phyloP scores from a whole-genome alignment of 2,329 filamentous ascomycete species.

The Aspergillus chevalieri region DNA sequence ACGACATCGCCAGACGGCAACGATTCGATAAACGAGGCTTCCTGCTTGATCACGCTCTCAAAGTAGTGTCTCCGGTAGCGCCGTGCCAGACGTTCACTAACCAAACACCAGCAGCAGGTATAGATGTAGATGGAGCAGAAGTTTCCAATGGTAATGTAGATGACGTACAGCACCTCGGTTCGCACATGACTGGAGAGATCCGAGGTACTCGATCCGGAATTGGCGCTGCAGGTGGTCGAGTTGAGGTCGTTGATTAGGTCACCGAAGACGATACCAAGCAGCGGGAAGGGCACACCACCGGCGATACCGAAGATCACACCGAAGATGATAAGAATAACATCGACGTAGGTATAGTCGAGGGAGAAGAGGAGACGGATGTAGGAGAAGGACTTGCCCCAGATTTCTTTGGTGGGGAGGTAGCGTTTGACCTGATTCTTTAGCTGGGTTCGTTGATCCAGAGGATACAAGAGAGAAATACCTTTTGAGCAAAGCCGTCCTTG shows the following conservation, averaged over 20 bases:
- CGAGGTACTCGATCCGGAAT: slow-evolving; percentile 4
- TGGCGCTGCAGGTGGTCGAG: slow-evolving; percentile 18
- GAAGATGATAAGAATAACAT: slow-evolving; percentile 21
- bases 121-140: slow-evolving; percentile 61
- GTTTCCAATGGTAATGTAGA: slow-evolving; percentile 59
- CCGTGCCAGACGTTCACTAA: slow-evolving; percentile 58
- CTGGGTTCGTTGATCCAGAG: neutral
- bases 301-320: slow-evolving; percentile 29
- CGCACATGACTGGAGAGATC: slow-evolving; percentile 14
- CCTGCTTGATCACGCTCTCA: slow-evolving; percentile 52
- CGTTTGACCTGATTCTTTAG: slow-evolving; percentile 6
- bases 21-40: slow-evolving; percentile 59
- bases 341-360: slow-evolving; percentile 21
- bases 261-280: slow-evolving; percentile 36
- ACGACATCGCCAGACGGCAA: slow-evolving; percentile 57
- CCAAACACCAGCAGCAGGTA: slow-evolving; percentile 57
- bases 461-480: neutral
- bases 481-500: neutral
- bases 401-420: slow-evolving; percentile 15
- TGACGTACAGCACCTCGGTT: slow-evolving; percentile 53
- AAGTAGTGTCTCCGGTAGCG: slow-evolving; percentile 58
- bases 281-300: slow-evolving; percentile 33
- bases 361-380: slow-evolving; percentile 22
- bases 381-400: slow-evolving; percentile 14
- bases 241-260: slow-evolving; percentile 36